Base-by-base conservation (phyloP, 2,329 filamentous ascomycete species). In the Aureobasidium sp. region DNA sequence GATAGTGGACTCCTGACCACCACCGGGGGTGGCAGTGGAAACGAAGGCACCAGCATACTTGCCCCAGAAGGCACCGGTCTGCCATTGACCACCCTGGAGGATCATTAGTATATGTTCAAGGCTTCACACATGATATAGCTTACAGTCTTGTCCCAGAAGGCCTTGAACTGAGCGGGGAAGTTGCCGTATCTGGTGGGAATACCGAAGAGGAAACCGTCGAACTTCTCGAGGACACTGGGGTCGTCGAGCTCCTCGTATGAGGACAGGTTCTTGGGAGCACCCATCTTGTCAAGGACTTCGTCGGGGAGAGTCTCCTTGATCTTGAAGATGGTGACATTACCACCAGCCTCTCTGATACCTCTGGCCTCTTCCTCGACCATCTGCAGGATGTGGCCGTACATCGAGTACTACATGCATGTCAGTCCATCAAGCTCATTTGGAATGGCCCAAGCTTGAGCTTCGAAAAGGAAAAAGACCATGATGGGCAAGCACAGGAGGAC, bases 111-210 rank as follows among this genome's bases (percentile, higher is more conserved):
- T n/a, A 10, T 30, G 25, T 47, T 32, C 10, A 13, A 32, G 1
- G 32, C 34, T 48, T 58, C 3, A 7, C n/a, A 29, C 37, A 32
- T n/a, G 25, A 5, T 42, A 11, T 9, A 27, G 11, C 57, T 59
- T 34, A 59, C 93, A 29, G 91, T 92, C 77, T 84, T 83, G 81
- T 99, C 94, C 89, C 91, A 95, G 82, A 91, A 93, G 45, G 85
- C 72, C 82, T 94, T 97, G 89, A 89, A 97, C 79, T 99, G 94
- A 21, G 88, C 90, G 53, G 93, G 92, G 83, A 96, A 96, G 85
- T 95, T 97, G 30, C 59, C 94, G 79, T 90, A 99, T 68, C 94
- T 86, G 57, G 94, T 99, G 63, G 94, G 94, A 75, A 97, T 94
- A 67, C 94, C 94, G 70, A 97, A 83, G 66, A 99, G 86, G 80